A percentile compares a stretch with the other conserved stretches of the same genome.
Conservation (phyloP, 1,284 basidiomycete species). For the Grifola frondosa region DNA sequence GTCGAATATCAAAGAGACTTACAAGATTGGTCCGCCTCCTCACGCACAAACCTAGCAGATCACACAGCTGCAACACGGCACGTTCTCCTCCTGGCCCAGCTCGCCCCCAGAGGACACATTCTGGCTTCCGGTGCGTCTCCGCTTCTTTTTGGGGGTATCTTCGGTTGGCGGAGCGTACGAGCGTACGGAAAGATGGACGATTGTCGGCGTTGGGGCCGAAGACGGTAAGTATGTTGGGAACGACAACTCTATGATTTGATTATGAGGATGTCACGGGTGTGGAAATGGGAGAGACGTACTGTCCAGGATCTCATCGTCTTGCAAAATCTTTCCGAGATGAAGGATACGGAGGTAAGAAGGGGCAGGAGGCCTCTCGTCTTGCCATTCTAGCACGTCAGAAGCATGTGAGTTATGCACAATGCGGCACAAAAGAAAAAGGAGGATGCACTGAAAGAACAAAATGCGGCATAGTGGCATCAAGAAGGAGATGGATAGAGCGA, state of each 20-base stretch:
- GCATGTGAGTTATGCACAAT: not conserved
- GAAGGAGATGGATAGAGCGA: not conserved
- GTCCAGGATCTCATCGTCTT: constrained; percentile 77
- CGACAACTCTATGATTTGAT: constrained; percentile 41
- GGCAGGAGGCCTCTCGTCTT: constrained; percentile 75
- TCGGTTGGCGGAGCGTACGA: constrained; percentile 56
- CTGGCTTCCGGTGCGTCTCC: constrained; percentile 12
- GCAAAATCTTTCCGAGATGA: constrained; percentile 79
- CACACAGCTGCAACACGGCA: constrained; percentile 29
- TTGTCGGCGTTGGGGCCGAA: constrained; percentile 49
- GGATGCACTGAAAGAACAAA: constrained; percentile 4
- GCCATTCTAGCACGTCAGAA: constrained; percentile 59
- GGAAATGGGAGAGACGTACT: constrained; percentile 46
- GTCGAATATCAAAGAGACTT: not conserved
- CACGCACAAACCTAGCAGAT: constrained; percentile 8
- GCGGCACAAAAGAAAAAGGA: not conserved
- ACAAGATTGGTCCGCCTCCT: not conserved
- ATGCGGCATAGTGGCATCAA: not conserved
- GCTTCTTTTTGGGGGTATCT: constrained; percentile 54
- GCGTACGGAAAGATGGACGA: constrained; percentile 80
- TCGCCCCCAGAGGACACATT: constrained; percentile 10
- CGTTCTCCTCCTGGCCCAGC: constrained; percentile 18
- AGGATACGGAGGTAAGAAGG: constrained; percentile 78
- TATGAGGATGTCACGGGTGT: not conserved
- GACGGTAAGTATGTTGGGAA: constrained; percentile 46